Base-by-base conservation (phyloP, 345 rosid species). In the Psidium guajava region DNA sequence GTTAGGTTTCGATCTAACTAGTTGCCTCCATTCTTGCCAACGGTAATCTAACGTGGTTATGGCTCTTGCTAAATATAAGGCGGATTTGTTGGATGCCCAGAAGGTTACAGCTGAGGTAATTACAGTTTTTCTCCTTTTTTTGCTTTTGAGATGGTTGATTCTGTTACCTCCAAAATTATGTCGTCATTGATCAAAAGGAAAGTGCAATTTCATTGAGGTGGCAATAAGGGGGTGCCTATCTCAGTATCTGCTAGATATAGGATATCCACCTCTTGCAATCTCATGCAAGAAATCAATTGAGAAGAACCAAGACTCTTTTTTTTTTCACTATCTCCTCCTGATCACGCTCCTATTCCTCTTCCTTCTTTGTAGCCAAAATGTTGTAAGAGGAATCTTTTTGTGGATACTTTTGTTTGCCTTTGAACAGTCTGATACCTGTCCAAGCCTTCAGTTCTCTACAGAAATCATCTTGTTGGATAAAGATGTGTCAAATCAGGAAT, bases 11-110 rank as follows among this genome's bases (percentile, higher is more conserved):
- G 59, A 56, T 13, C 12, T 80, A 80, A 80, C 52, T 80, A 80
- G 27, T 2, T 18, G 5, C 44, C 27, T 47, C 52, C 22, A 74
- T 55, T 8, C 53, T 77, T 42, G 16, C 11, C 25, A 10, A 52
- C 95, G 99, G 98, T 87, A 96, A 94, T 85, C 98, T 36, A 93
- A 93, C 88, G 92, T 95, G 99, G 98, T 96, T 11, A 91, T 94
- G 96, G 97, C 97, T 24, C 94, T 96, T 88, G 96, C 97, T 84
- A 96, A 96, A 86, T 94, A 96, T 92, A 95, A 95, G 89, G 92
- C 96, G 86, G 99, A 96, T 91, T 87, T 96, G 90, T 89, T 92
- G 49, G 97, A 95, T 90, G 93, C 97, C 75, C 91, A 90, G 90
- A 95, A 96, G 89, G 95, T 94, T 83, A 86, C 92, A 53, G 91